Evolutionary conservation across 176 grass and related monocot genomes (phyloP), one percentile per base, ranked within the genome.

Genomic region (Bolboschoenus planiculmis): DNA sequence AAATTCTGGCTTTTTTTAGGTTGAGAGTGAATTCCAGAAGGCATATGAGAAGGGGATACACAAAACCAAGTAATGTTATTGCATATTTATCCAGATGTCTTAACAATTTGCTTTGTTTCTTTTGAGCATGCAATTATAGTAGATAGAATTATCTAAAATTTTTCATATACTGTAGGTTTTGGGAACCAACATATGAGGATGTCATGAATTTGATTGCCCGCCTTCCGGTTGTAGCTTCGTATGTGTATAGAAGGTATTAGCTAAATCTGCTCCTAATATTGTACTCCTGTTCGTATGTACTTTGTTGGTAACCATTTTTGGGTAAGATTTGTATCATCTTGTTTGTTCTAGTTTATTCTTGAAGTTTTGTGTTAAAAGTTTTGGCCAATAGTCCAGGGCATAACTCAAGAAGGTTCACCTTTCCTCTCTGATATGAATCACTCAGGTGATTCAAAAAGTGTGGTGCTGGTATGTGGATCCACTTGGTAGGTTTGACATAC

Each of bases 161-260:
- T 48, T 24, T 82, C 7, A 34, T 84, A 7, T 85, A 60, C 85
- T 83, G 37, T 90, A 98, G 96, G 83, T 98, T 91, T 76, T 99
- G 92, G 96, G 96, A 99, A 68, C 92, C 96, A 82, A 99, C 96
- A 51, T 99, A 99, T 86, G 96, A 99, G 84, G 96, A 99, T 84
- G 85, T 82, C 68, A 90, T 99, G 90, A 99, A 99, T 79, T 85
- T 99, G 84, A 95, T 99, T 83, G 89, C 96, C 50, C 89, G 92
- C 7, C 87, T 99, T 86, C 89, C 96, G 5, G 79, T 80, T 43
- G 96, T 99, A 29, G 96, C 92, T 77, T 85, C 96, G 36, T 99
- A 95, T 91, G 90, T 99, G 81, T 99, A 99, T 84, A 82, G 80
- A 48, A 95, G 96, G 96, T 95, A 91, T 34, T 10, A 81, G 87